A percentile compares a stretch with the other conserved stretches of the same genome.
phyloP scores from a whole-genome alignment of 116 monocot species.

The Dioscorea cayenensis region DNA sequence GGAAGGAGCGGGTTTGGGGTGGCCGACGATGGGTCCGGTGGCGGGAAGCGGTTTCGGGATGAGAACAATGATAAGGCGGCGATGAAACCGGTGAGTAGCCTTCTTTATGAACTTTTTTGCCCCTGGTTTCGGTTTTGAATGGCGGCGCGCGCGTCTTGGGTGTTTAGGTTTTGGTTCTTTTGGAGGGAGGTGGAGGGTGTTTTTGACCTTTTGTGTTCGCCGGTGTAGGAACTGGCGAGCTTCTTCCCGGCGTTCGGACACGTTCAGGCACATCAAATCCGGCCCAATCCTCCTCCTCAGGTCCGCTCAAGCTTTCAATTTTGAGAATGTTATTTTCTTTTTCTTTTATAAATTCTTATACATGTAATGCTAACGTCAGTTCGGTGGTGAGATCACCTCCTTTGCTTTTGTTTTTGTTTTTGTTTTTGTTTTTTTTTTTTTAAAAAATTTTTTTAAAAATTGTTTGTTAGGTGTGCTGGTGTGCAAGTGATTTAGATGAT shows the following conservation, averaged over 20 bases:
- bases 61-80: constrained; percentile 23
- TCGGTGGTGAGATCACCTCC: neutral
- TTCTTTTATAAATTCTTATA: neutral
- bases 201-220: neutral
- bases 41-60: constrained; percentile 49
- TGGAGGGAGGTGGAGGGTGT: neutral
- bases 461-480: too few relatives aligned
- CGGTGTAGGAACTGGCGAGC: constrained; percentile 55
- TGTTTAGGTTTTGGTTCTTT: neutral
- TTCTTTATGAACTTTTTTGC: neutral
- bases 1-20: constrained; percentile 17
- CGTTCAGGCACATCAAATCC: constrained; percentile 42
- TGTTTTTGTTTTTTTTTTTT: neutral
- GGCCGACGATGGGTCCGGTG: constrained; percentile 24
- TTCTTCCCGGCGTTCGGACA: constrained; percentile 70
- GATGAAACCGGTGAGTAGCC: constrained; percentile 35
- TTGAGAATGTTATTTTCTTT: neutral
- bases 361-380: neutral
- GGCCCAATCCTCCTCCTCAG: constrained; percentile 57
- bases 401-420: neutral
- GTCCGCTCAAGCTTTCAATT: constrained; percentile 10
- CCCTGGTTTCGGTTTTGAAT: neutral
- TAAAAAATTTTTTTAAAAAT: too few relatives aligned
- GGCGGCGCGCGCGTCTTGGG: neutral
- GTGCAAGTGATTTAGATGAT: neutral